Evolutionary conservation across 257 asterid genomes (phyloP), one percentile per base, ranked within the genome.

Genomic region (Nicotiana tabacum): DNA sequence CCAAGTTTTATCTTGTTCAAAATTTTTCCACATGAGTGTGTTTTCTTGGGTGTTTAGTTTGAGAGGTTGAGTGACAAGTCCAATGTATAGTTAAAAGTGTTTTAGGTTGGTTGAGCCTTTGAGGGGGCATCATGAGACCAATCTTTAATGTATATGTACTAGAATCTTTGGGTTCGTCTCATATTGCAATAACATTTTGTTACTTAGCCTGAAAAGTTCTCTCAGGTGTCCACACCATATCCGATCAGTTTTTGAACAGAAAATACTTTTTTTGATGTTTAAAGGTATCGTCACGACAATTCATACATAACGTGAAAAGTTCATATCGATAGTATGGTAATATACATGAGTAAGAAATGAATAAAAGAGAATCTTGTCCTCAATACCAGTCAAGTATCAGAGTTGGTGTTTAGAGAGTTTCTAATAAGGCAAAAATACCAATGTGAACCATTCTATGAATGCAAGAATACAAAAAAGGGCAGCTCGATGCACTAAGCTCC

Each of bases 381-480:
- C 11, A 24, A 62, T 64, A 32, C 0, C 32, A 21, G 12, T 43
- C 35, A 5, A 21, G 58, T 11, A 21, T 21, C 1, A 12, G 33
- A 21, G 27, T n/a, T 43, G 58, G 35, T 72, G 58, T 43, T 0
- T 2, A 39, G 24, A 32, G 24, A 11, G 35, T 70, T n/a, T 56
- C n/a, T 11, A 30, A 2, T 2, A 0, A 12, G 9, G 43, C 70
- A 65, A 65, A 29, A 29, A 32, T 30, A 13, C 21, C 43, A 64
- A 30, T 3, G 15, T 5, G 4, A n/a, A 65, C 76, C 66, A 64
- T 66, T 66, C 33, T 82, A 83, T 77, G 87, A 76, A 84, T 90
- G 35, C 1, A 32, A 1, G 35, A 32, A 32, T 32, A 32, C 35
- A 32, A 32, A 32, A 32, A 32, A 32, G 35, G 32, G 3, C 39